These are phyloP conservation scores for Pulveroboletus sp. DNA, from an alignment of 768 basidiomycete genomes.

Conservation along the genomic window DNA sequence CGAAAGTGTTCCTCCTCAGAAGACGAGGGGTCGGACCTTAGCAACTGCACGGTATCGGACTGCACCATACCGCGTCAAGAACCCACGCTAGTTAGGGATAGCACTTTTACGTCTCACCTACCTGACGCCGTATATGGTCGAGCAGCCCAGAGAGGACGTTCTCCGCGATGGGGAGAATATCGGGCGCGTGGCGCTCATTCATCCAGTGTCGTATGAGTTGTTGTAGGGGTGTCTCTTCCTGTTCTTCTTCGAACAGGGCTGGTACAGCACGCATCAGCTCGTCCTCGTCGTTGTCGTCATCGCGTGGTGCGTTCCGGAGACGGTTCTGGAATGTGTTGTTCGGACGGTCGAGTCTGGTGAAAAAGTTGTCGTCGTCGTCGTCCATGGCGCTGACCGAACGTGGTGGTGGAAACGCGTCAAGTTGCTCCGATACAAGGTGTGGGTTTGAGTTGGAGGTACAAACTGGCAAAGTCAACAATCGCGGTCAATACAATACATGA, in stretches of 20 bases:
- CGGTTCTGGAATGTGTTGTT: slow-evolving; percentile 33
- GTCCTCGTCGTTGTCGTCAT: slow-evolving; percentile 29
- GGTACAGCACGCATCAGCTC: slow-evolving; percentile 28
- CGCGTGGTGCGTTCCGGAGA: slow-evolving; percentile 33
- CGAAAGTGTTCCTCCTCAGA: slow-evolving; percentile 93
- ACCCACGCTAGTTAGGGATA: not conserved
- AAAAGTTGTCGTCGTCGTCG: slow-evolving; percentile 28
- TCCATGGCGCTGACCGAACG: slow-evolving; percentile 11
- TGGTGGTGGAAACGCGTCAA: not conserved
- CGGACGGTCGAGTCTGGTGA: slow-evolving; percentile 22
- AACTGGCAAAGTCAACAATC: not conserved
- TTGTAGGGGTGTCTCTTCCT: slow-evolving; percentile 59
- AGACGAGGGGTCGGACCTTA: slow-evolving; percentile 78
- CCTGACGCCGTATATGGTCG: slow-evolving; percentile 82
- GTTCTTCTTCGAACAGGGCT: slow-evolving; percentile 32
- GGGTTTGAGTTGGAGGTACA: no score
- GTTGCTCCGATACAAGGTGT: no score
- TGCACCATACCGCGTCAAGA: slow-evolving; percentile 28
- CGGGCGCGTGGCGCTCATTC: slow-evolving; percentile 81
- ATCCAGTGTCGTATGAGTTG: slow-evolving; percentile 80
- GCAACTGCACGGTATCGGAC: slow-evolving; percentile 74
- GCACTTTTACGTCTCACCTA: slow-evolving; percentile 35
- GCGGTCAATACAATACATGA: slow-evolving; percentile 14
- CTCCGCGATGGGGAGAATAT: slow-evolving; percentile 73
- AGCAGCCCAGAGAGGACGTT: slow-evolving; percentile 61